A percentile compares a stretch with the other conserved stretches of the same genome.
Conservation (phyloP, 495 filamentous ascomycete species). For the Lichenothelia convexa region DNA sequence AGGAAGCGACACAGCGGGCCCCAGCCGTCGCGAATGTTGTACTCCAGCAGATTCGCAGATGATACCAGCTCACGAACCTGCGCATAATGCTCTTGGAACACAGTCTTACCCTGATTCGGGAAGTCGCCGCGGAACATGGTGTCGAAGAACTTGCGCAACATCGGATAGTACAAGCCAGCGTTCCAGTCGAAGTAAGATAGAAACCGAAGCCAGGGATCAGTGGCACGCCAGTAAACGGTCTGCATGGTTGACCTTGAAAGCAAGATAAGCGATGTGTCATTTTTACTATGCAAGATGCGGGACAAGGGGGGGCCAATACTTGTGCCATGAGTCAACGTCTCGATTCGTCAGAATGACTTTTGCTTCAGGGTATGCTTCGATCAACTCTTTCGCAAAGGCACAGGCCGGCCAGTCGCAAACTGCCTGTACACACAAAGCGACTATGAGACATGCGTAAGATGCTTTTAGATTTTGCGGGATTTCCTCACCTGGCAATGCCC, state of each 20-base stretch:
- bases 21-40: conserved; percentile 9
- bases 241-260: conserved; percentile 23
- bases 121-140: neutral
- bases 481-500: conserved; percentile 39
- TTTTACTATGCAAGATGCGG: no score
- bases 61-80: conserved; percentile 4
- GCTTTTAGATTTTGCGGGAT: neutral
- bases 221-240: conserved; percentile 19
- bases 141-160: conserved; percentile 1
- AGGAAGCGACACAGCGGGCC: conserved; percentile 11
- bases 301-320: no score
- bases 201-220: no score
- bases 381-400: conserved; percentile 4
- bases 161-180: neutral
- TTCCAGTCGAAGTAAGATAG: no score
- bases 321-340: conserved; percentile 42
- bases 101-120: conserved; percentile 3
- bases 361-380: conserved; percentile 18
- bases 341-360: conserved; percentile 47
- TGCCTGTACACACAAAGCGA: no score
- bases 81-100: conserved; percentile 6
- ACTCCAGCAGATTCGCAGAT: conserved; percentile 7
- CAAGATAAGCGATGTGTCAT: neutral
- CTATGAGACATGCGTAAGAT: neutral
- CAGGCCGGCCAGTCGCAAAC: conserved; percentile 4